Evolutionary conservation across 805 yeast species (phyloP).

Genomic region (Nakazawaea wickerhamii): DNA sequence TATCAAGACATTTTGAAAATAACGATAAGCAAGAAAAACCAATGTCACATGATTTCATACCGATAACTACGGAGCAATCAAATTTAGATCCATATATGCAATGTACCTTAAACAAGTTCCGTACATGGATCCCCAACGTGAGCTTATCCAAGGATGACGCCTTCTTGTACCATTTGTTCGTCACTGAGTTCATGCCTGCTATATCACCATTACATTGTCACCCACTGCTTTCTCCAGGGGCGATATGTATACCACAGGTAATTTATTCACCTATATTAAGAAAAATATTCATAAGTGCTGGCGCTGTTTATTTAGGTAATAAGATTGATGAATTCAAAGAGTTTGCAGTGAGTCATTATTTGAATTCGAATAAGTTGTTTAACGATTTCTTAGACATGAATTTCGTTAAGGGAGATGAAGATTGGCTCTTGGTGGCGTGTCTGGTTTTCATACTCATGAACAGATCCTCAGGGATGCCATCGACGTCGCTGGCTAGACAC

Average conservation of each 20-base stretch:
- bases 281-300: slow-evolving; percentile 34
- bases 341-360: slow-evolving; percentile 20
- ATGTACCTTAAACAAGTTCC: slow-evolving; percentile 1
- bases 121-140: slow-evolving; percentile 16
- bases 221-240: slow-evolving; percentile 33
- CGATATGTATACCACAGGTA: slow-evolving; percentile 34
- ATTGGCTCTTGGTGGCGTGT: slow-evolving; percentile 37
- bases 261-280: slow-evolving; percentile 24
- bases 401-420: slow-evolving; percentile 25
- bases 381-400: slow-evolving; percentile 19
- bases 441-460: slow-evolving; percentile 33
- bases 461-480: slow-evolving; percentile 25
- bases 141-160: slow-evolving; percentile 14
- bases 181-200: slow-evolving; percentile 11
- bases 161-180: slow-evolving; percentile 14
- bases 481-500: slow-evolving; percentile 25
- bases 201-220: slow-evolving; percentile 19
- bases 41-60: slow-evolving; percentile 1
- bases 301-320: slow-evolving; percentile 33
- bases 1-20: neutral
- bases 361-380: slow-evolving; percentile 20
- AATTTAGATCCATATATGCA: slow-evolving; percentile 9
- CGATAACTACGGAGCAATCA: neutral
- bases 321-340: slow-evolving; percentile 22
- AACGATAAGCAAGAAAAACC: neutral